Evolutionary conservation across 2,329 filamentous ascomycete genomes (phyloP).

Genomic region (Metarhizium robertsii): DNA sequence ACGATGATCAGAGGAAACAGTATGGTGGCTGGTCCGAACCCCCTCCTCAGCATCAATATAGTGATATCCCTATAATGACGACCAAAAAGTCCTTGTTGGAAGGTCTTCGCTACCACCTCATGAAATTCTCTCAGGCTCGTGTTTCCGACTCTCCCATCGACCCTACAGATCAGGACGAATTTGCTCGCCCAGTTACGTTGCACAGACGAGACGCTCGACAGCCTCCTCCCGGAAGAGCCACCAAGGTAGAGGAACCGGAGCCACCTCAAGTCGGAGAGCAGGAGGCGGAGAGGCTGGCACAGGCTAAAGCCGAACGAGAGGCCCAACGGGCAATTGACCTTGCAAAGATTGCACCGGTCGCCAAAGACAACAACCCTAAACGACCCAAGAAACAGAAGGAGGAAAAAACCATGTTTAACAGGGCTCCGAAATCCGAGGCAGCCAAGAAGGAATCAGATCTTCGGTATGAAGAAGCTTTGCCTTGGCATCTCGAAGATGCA

Average conservation of each 20-base stretch:
- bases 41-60: slow-evolving; percentile 37
- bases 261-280: slow-evolving; percentile 41
- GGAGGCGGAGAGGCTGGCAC: slow-evolving; percentile 56
- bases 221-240: slow-evolving; percentile 51
- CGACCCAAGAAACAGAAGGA: slow-evolving; percentile 57
- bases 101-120: slow-evolving; percentile 76
- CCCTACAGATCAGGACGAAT: slow-evolving; percentile 61
- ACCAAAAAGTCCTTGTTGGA: slow-evolving; percentile 75
- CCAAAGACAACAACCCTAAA: slow-evolving; percentile 45
- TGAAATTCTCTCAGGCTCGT: slow-evolving; percentile 62
- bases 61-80: slow-evolving; percentile 61
- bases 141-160: slow-evolving; percentile 54
- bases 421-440: slow-evolving; percentile 70
- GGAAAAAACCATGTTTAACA: slow-evolving; percentile 81
- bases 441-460: slow-evolving; percentile 63
- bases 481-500: slow-evolving; percentile 95
- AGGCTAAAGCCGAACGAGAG: slow-evolving; percentile 68
- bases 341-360: slow-evolving; percentile 84
- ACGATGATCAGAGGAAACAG: slow-evolving; percentile 33
- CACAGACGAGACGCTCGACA: slow-evolving; percentile 81
- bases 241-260: slow-evolving; percentile 47
- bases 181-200: slow-evolving; percentile 77
- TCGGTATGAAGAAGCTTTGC: slow-evolving; percentile 89
- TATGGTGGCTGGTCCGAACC: slow-evolving; percentile 51
- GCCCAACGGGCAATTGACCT: slow-evolving; percentile 79